Evolutionary conservation across 257 asterid species (phyloP), one percentile per base, ranked within the genome.

Genomic region (Parsonsia alboflavescens): DNA sequence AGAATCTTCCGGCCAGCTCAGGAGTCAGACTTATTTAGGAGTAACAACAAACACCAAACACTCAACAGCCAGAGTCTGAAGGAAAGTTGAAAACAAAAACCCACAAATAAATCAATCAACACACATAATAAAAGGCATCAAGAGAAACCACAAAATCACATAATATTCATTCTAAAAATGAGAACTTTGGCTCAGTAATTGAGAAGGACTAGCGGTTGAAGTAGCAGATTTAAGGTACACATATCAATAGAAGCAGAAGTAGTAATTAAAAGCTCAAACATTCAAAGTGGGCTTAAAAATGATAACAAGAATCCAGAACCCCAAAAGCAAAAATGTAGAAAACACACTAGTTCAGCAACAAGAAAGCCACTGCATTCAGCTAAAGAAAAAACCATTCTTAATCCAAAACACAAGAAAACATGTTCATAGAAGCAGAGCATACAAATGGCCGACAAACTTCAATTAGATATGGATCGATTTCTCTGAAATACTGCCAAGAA

Each of bases 401-500:
- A 33, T 36, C 69, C 69, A 56, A n/a, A 17, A 33, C 76, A 19
- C 26, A 39, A 42, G 57, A 48, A 44, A 77, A 24, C 36, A 49
- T 50, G 30, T 66, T 67, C 57, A 54, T 24, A 33, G 39, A 7
- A 21, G 3, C 19, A 41, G 6, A 7, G 49, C 63, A 66, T 30
- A 42, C 5, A 46, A 46, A 44, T 71, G 69, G 45, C 73, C 42
- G 67, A 70, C 39, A 49, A 80, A 56, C 75, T 75, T 72, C 67
- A 73, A 66, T 53, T 65, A 73, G 50, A 39, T 42, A 63, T 26
- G 61, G 70, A 33, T 70, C 71, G 61, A 33, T 68, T 65, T 63
- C 57, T 75, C 22, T 58, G 68, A 71, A 71, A 49, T 61, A 11
- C 26, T 33, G 71, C 66, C 72, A 71, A 75, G 78, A 72, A 79